phyloP scores from a whole-genome alignment of 768 basidiomycete genomes.

The Russula compacta region DNA sequence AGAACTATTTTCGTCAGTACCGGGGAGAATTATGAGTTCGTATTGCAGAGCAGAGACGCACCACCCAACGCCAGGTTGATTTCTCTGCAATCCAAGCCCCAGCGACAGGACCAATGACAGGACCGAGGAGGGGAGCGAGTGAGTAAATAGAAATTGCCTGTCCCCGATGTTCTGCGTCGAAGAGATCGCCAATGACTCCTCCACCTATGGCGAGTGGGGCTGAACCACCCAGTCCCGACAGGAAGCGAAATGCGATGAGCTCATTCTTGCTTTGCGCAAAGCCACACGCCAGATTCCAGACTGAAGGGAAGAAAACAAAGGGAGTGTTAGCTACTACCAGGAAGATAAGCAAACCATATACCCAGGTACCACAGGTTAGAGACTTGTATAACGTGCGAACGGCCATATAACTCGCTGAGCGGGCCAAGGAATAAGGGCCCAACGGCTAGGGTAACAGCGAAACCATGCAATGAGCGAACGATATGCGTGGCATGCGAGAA shows the following conservation, averaged over 20 bases:
- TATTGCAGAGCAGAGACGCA: conserved; percentile 24
- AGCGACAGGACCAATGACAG: conserved; percentile 54
- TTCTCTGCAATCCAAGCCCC: conserved; percentile 59
- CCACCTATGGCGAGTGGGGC: conserved; percentile 59
- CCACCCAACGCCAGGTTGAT: conserved; percentile 64
- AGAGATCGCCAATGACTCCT: conserved; percentile 44
- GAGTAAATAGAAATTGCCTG: conserved; percentile 56
- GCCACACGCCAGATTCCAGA: conserved; percentile 51
- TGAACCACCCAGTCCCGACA: conserved; percentile 63
- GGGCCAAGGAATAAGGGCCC: conserved; percentile 63
- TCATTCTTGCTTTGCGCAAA: conserved; percentile 51
- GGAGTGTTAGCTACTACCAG: neutral
- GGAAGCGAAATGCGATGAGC: conserved; percentile 58
- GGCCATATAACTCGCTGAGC: conserved; percentile 62
- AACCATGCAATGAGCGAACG: neutral
- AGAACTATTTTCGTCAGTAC: conserved; percentile 37
- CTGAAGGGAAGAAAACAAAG: conserved; percentile 38
- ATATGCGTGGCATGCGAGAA: neutral
- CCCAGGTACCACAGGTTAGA: conserved; percentile 62
- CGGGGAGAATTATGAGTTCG: neutral
- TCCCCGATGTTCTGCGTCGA: conserved; percentile 53
- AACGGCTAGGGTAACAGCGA: conserved; percentile 27
- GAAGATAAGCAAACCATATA: conserved; percentile 23
- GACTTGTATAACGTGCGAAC: conserved; percentile 51
- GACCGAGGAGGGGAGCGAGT: conserved; percentile 34